These are phyloP conservation scores for Oryza nivara DNA, from an alignment of 176 grass and related monocot genomes.

Conservation along the genomic window DNA sequence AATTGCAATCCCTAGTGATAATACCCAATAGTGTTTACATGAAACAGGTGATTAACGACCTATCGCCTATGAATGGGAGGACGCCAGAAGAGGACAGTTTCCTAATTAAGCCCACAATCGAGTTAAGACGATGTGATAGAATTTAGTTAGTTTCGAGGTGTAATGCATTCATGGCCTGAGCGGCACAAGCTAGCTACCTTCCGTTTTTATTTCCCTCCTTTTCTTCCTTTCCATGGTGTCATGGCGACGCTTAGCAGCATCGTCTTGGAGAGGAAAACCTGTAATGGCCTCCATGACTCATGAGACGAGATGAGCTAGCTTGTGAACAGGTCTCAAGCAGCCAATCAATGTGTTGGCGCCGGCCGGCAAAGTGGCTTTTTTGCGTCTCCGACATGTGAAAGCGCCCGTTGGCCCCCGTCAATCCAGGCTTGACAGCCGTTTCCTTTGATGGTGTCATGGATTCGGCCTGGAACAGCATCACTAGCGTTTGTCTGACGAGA, in stretches of 20 bases:
- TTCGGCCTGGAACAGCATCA: background rate
- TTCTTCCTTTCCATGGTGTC: background rate
- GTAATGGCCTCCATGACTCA: background rate
- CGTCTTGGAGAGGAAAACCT: background rate
- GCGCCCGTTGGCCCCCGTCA: slow-evolving; percentile 16
- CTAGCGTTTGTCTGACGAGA: background rate
- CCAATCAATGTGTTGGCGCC: slow-evolving; percentile 27
- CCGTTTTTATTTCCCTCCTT: background rate
- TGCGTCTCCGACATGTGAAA: slow-evolving; percentile 27
- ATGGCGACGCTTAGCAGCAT: background rate
- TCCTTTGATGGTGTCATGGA: background rate
- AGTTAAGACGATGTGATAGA: slow-evolving; percentile 1
- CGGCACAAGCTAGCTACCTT: slow-evolving; percentile 20
- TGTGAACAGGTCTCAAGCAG: background rate
- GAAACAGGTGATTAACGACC: background rate
- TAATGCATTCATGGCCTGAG: slow-evolving; percentile 28
- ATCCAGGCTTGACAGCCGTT: slow-evolving; percentile 38
- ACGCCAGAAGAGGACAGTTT: background rate
- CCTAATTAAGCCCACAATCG: background rate
- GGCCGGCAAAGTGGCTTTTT: slow-evolving; percentile 6
- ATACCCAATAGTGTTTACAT: background rate
- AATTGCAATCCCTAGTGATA: no score
- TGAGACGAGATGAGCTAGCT: background rate
- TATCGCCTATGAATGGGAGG: background rate
- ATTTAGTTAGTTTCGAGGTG: background rate